Evolutionary conservation across 2,329 filamentous ascomycete genomes (phyloP), one percentile per base, ranked within the genome.

Genomic region (Coniochaeta pulveracea): DNA sequence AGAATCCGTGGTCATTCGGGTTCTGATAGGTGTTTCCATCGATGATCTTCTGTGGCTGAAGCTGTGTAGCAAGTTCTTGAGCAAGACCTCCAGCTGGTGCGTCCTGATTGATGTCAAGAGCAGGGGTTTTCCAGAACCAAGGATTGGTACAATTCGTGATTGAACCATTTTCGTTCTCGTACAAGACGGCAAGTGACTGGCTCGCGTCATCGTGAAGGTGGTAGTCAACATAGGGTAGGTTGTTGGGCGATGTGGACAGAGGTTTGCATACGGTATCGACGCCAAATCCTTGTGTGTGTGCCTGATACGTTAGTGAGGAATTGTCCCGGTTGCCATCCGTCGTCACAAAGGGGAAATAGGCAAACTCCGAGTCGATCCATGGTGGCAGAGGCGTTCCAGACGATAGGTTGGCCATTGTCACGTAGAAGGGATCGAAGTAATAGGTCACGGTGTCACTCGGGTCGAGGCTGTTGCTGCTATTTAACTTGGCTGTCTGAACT

Each of bases 331-430:
- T 3, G 10, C 19, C 19, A 2, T 2, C 5, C 5, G 6, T 1
- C 12, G n/a, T 30, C 5, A 14, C 39, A 24, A 69, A 58, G 0
- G 68, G 65, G 0, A 72, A 37, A 27, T 74, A 77, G 8, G 59
- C 64, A 10, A 55, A 58, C 0, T 55, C 41, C 0, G 47, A 17
- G 1, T 66, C 59, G 0, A 63, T 55, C 72, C 73, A 77, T 0
- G 66, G 43, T 0, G 69, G 64, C 0, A 76, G 46, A 0, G 53
- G 40, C 0, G 64, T 69, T 0, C 53, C 51, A 0, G 46, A 40
- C 0, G 60, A 62, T 0, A 61, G 27, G 16, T 76, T 74, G 0
- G 69, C 61, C 33, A 63, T 52, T 0, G 54, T 47, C 0, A 60
- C 39, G 3, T 68, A 54, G 5, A 43, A 38, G 0, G 47, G 50